These are phyloP conservation scores for Entomortierella lignicola DNA, from an alignment of 192 early-diverging fungal species.

Conservation along the genomic window DNA sequence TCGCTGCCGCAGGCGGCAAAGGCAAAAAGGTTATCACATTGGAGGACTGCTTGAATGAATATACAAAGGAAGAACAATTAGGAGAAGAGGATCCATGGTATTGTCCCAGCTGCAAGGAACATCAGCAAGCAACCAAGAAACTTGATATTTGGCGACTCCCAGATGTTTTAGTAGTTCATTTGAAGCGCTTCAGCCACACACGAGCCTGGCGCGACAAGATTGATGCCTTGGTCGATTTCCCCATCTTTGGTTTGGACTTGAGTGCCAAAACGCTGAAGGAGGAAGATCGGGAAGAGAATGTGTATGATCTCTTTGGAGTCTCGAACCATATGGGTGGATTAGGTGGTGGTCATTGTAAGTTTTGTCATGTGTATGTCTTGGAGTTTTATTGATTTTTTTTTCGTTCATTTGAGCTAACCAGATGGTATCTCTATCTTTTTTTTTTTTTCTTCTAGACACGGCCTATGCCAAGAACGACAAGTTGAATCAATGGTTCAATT, in stretches of 20 bases:
- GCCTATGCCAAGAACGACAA: conserved; percentile 75
- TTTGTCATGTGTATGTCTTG: too few species aligned
- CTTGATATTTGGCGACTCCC: conserved; percentile 86
- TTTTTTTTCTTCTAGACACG: conserved; percentile 55
- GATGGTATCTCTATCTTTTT: not conserved
- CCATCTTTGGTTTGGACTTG: conserved; percentile 73
- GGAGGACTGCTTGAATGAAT: conserved; percentile 89
- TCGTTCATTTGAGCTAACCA: not conserved
- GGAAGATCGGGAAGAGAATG: conserved; percentile 35
- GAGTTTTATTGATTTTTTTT: too few species aligned
- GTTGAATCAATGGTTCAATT: conserved; percentile 79
- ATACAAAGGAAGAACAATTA: conserved; percentile 86
- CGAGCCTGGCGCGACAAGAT: conserved; percentile 95
- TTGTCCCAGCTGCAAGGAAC: conserved; percentile 81
- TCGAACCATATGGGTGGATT: conserved; percentile 83
- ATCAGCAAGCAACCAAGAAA: conserved; percentile 76
- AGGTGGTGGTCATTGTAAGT: conserved; percentile 77
- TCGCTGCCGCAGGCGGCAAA: conserved; percentile 38
- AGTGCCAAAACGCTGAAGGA: conserved; percentile 39
- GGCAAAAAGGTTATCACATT: conserved; percentile 58
- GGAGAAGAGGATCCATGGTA: conserved; percentile 93
- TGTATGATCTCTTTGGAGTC: conserved; percentile 88
- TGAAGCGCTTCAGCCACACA: conserved; percentile 93
- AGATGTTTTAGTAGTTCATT: conserved; percentile 87
- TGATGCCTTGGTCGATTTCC: conserved; percentile 87